These are phyloP conservation scores for Termitomyces sp. DNA, from an alignment of 768 basidiomycete species.

Conservation along the genomic window DNA sequence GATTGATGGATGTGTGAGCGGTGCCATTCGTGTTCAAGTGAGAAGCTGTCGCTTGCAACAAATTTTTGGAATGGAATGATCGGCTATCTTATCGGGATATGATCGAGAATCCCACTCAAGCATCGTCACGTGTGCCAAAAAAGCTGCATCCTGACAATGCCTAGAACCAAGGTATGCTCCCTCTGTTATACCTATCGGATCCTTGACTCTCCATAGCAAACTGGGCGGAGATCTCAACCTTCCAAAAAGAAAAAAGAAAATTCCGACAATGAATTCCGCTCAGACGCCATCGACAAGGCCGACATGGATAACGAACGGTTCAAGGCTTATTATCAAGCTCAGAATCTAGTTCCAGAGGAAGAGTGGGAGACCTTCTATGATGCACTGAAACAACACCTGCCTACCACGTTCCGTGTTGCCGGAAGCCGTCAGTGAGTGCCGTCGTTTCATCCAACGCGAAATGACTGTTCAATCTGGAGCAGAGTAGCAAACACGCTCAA, in stretches of 20 bases:
- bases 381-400: conserved; percentile 65
- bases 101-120: not conserved
- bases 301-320: conserved; percentile 74
- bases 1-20: conserved; percentile 54
- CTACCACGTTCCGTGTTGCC: conserved; percentile 92
- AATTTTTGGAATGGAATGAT: conserved; percentile 9
- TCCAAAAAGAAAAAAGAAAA: not conserved
- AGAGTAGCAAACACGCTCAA: conserved; percentile 76
- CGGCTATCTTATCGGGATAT: conserved; percentile 6
- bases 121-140: not conserved
- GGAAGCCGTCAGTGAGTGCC: conserved; percentile 74
- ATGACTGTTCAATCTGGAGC: conserved; percentile 9
- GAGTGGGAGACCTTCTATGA: conserved; percentile 80
- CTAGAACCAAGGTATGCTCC: conserved; percentile 2
- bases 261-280: conserved; percentile 32
- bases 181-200: not conserved
- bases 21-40: conserved; percentile 36
- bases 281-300: conserved; percentile 49
- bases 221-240: not conserved
- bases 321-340: conserved; percentile 66
- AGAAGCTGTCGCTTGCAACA: not conserved
- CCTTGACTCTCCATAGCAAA: conserved; percentile 1
- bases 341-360: conserved; percentile 67
- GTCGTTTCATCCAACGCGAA: not conserved
- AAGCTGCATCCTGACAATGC: not conserved